phyloP scores from a whole-genome alignment of 352 stramenopile species.

The Elongisporangium senticosum region DNA sequence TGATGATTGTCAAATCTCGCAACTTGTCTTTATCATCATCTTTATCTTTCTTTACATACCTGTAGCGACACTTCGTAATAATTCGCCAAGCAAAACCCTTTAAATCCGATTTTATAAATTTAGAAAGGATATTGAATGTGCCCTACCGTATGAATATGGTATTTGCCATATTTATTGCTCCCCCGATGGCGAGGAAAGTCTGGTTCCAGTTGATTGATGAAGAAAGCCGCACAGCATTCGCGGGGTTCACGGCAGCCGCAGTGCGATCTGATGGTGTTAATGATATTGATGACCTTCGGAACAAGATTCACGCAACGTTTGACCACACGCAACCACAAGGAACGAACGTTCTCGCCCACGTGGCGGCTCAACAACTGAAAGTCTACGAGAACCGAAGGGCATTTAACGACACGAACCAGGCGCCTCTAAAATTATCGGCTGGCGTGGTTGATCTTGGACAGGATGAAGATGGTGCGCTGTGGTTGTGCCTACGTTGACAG shows the following conservation, averaged over 20 bases:
- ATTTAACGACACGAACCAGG: background rate
- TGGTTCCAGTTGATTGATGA: conserved; percentile 6
- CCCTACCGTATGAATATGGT: no score
- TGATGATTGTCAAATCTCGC: no score
- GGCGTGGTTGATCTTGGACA: background rate
- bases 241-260: background rate
- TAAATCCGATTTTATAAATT: no score
- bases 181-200: conserved; percentile 4
- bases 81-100: no score
- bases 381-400: conserved; percentile 4
- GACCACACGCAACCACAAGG: conserved; percentile 3
- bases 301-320: conserved; percentile 1
- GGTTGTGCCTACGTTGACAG: background rate
- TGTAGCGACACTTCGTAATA: no score
- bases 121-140: no score
- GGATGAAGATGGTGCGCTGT: background rate
- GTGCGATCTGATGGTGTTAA: background rate
- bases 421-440: background rate
- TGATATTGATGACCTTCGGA: conserved; percentile 1
- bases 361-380: conserved; percentile 2
- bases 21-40: no score
- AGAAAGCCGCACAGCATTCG: background rate
- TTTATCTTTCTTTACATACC: no score
- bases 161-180: no score
- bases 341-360: conserved; percentile 4